Conservation (phyloP, 1,139 yeast genomes). For the Geotrichum restrictum region DNA sequence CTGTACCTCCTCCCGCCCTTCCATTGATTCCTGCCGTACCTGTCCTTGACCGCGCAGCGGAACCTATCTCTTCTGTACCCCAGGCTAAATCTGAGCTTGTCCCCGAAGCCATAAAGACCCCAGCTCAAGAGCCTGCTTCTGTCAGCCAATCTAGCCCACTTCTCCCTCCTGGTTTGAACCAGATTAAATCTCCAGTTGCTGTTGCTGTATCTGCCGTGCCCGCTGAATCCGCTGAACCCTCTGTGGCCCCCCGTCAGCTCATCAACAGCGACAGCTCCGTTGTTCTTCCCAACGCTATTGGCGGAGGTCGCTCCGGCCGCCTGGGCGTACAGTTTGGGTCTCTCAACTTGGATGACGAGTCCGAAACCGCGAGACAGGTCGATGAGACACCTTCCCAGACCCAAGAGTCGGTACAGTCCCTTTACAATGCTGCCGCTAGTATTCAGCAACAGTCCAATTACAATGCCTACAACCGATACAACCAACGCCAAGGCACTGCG, state of each 20-base stretch:
- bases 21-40: constrained; percentile 20
- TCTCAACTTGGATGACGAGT: constrained; percentile 43
- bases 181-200: constrained; percentile 19
- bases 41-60: constrained; percentile 22
- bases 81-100: constrained; percentile 30
- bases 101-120: constrained; percentile 13
- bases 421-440: constrained; percentile 13
- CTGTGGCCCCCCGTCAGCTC: constrained; percentile 27
- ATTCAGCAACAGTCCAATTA: constrained; percentile 25
- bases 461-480: constrained; percentile 23
- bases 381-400: constrained; percentile 33
- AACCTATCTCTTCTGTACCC: constrained; percentile 29
- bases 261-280: constrained; percentile 54
- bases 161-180: constrained; percentile 16
- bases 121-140: constrained; percentile 20
- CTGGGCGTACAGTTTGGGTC: constrained; percentile 73
- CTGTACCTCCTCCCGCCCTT: constrained; percentile 23
- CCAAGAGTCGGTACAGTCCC: constrained; percentile 12
- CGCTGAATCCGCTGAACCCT: background rate
- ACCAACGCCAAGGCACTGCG: constrained; percentile 7
- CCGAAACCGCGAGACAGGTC: constrained; percentile 21
- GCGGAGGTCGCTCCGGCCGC: constrained; percentile 47
- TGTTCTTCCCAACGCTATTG: constrained; percentile 55
- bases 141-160: constrained; percentile 19
- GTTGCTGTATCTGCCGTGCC: constrained; percentile 20